Percentiles rank a stretch among this genome's conserved stretches.
Conservation (phyloP, 2,329 filamentous ascomycete genomes). For the Gaeumannomyces sp. region DNA sequence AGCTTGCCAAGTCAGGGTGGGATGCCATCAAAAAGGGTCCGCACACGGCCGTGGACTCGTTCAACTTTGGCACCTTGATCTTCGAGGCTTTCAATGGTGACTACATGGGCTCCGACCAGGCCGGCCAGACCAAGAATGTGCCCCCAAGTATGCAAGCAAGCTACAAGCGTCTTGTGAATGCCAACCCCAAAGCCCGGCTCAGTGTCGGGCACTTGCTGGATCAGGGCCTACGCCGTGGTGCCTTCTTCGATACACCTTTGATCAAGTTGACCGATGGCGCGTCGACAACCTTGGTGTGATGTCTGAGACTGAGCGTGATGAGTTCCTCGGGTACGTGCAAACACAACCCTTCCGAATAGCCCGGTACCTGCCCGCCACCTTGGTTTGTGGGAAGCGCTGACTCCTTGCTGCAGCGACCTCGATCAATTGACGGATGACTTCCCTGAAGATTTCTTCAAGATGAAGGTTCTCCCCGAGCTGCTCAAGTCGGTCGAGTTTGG, state of each 20-base stretch:
- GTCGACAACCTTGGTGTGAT: constrained; percentile 92
- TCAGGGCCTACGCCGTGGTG: constrained; percentile 72
- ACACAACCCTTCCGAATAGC: background rate
- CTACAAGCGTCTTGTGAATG: constrained; percentile 83
- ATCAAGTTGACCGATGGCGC: constrained; percentile 86
- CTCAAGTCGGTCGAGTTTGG: constrained; percentile 99
- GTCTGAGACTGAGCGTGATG: constrained; percentile 73
- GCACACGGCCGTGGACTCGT: constrained; percentile 77
- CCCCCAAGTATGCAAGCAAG: constrained; percentile 83
- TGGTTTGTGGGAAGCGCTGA: background rate
- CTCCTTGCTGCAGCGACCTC: constrained; percentile 51
- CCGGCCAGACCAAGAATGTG: constrained; percentile 78
- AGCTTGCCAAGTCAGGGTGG: constrained; percentile 85
- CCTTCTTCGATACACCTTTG: constrained; percentile 88
- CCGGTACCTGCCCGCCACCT: background rate
- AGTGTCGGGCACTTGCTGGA: constrained; percentile 84
- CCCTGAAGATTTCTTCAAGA: constrained; percentile 95
- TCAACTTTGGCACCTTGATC: constrained; percentile 75
- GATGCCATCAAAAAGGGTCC: constrained; percentile 80
- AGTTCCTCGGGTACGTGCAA: constrained; percentile 60
- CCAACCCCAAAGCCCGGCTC: constrained; percentile 82
- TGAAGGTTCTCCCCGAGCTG: constrained; percentile 90
- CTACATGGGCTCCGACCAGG: constrained; percentile 70
- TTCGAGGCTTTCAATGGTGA: constrained; percentile 89
- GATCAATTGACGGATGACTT: constrained; percentile 88